These are phyloP conservation scores for Candida tropicalis DNA, from an alignment of 1,139 yeast species.

Conservation along the genomic window DNA sequence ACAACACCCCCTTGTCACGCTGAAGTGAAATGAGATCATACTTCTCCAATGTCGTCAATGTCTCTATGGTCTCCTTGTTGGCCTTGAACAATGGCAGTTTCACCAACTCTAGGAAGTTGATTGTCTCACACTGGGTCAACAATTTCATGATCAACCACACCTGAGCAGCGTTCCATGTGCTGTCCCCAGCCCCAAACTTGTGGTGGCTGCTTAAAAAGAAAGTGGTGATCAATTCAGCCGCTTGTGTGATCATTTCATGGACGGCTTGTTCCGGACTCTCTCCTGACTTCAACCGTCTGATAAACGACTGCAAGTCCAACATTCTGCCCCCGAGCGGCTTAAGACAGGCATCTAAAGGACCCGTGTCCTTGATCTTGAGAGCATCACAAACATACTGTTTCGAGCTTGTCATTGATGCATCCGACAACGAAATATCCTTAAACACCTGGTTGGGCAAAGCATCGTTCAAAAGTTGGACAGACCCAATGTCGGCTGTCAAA, in stretches of 20 bases:
- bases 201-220: slow-evolving; percentile 58
- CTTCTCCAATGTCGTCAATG: slow-evolving; percentile 73
- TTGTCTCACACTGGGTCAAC: slow-evolving; percentile 50
- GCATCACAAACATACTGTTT: slow-evolving; percentile 70
- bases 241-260: slow-evolving; percentile 76
- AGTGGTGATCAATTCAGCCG: slow-evolving; percentile 86
- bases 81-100: slow-evolving; percentile 67
- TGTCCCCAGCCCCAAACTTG: slow-evolving; percentile 25
- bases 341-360: slow-evolving; percentile 55
- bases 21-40: slow-evolving; percentile 71
- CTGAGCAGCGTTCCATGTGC: slow-evolving; percentile 73
- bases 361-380: slow-evolving; percentile 35
- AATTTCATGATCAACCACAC: slow-evolving; percentile 83
- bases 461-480: slow-evolving; percentile 65
- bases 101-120: slow-evolving; percentile 55
- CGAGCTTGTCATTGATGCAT: slow-evolving; percentile 77
- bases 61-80: slow-evolving; percentile 48
- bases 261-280: slow-evolving; percentile 79
- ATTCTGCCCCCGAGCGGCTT: slow-evolving; percentile 91
- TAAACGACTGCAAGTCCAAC: slow-evolving; percentile 89
- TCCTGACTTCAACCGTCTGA: slow-evolving; percentile 84
- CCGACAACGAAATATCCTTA: slow-evolving; percentile 72
- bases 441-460: slow-evolving; percentile 87
- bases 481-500: slow-evolving; percentile 83
- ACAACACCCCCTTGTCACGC: slow-evolving; percentile 75